phyloP scores from a whole-genome alignment of 2,329 filamentous ascomycete genomes.

The Trichoderma guizhouense region DNA sequence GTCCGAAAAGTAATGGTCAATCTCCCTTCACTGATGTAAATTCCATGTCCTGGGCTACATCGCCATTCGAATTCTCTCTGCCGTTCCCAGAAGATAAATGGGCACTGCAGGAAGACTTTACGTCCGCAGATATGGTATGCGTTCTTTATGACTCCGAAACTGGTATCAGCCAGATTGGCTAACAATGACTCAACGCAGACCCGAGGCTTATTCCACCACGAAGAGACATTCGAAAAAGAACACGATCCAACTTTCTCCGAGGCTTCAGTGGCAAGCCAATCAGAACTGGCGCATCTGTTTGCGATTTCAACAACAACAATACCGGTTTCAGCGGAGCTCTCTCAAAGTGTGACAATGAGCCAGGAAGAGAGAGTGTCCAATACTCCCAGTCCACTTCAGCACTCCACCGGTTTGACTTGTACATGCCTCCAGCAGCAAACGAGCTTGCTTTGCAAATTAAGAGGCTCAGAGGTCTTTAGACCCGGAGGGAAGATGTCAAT shows the following conservation, averaged over 20 bases:
- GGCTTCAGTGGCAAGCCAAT: background rate
- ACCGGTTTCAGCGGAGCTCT: background rate
- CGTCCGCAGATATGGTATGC: background rate
- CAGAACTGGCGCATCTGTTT: background rate
- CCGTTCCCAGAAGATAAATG: background rate
- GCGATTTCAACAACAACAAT: background rate
- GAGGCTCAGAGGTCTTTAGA: background rate
- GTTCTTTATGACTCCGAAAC: background rate
- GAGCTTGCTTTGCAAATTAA: background rate
- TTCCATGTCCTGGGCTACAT: background rate
- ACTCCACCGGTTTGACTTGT: background rate
- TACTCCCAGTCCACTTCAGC: background rate
- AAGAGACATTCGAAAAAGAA: background rate
- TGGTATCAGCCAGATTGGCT: background rate
- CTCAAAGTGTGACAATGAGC: background rate
- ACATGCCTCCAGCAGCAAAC: background rate
- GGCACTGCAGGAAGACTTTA: background rate
- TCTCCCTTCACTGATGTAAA: background rate
- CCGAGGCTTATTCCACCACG: background rate
- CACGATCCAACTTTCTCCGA: background rate
- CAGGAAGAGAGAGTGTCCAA: background rate
- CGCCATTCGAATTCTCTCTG: background rate
- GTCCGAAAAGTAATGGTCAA: background rate
- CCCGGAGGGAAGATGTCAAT: background rate
- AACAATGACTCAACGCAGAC: background rate